Percentiles rank a stretch among this genome's conserved stretches.
These are phyloP conservation scores for Cladophialophora psammophila DNA, from an alignment of 2,329 filamentous ascomycete genomes.

Conservation along the genomic window DNA sequence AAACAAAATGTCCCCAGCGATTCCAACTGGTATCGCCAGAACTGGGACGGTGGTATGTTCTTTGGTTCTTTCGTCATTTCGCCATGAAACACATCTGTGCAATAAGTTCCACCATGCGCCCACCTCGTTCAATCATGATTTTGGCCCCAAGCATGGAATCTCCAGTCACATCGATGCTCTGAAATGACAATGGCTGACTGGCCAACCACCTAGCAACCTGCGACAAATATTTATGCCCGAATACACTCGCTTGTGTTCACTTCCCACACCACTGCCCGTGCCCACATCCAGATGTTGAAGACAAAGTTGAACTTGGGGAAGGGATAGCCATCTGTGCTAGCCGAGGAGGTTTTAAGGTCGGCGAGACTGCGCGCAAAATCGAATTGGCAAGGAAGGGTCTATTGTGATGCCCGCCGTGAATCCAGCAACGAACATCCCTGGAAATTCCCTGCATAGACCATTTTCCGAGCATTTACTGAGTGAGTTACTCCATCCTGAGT, in stretches of 20 bases:
- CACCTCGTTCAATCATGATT: background rate
- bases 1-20: slow-evolving; percentile 86
- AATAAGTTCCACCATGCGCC: background rate
- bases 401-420: slow-evolving; percentile 44
- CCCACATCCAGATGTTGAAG: slow-evolving; percentile 76
- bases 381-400: slow-evolving; percentile 59
- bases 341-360: slow-evolving; percentile 56
- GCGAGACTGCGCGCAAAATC: slow-evolving; percentile 57
- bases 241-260: slow-evolving; percentile 91
- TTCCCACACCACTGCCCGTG: slow-evolving; percentile 98
- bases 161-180: background rate
- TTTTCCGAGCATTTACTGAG: background rate
- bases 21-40: slow-evolving; percentile 76
- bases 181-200: slow-evolving; percentile 17
- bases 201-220: slow-evolving; percentile 71
- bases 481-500: background rate
- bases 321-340: slow-evolving; percentile 58
- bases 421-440: background rate
- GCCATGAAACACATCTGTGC: background rate
- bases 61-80: background rate
- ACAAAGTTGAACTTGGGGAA: slow-evolving; percentile 72
- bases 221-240: slow-evolving; percentile 92
- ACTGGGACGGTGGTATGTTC: slow-evolving; percentile 60
- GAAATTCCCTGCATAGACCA: background rate
- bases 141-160: background rate